These are phyloP conservation scores for Cetradonia linearis DNA, from an alignment of 495 filamentous ascomycete species.

Conservation along the genomic window DNA sequence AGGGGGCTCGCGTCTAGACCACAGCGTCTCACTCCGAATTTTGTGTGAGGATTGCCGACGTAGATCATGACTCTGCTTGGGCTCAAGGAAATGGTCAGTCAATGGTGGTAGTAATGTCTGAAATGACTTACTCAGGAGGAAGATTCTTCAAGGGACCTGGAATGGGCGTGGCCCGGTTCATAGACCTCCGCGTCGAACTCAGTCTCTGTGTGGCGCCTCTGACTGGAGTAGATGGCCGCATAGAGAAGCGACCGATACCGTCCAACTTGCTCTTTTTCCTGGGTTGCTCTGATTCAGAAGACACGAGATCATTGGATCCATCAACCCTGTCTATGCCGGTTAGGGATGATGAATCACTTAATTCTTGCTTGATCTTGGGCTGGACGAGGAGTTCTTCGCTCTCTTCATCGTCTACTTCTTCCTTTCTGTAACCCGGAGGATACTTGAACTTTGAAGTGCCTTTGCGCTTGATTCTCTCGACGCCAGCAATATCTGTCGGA, in stretches of 20 bases:
- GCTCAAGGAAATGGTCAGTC: slow-evolving; percentile 2
- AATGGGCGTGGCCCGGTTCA: background rate
- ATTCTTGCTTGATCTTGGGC: slow-evolving; percentile 14
- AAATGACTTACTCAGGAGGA: slow-evolving; percentile 6
- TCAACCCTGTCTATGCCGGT: slow-evolving; percentile 3
- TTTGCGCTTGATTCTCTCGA: slow-evolving; percentile 7
- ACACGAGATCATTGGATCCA: background rate
- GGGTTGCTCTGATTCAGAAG: background rate
- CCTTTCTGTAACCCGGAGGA: background rate
- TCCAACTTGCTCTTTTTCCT: slow-evolving; percentile 2
- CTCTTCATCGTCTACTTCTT: slow-evolving; percentile 18
- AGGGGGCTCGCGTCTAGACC: slow-evolving; percentile 10
- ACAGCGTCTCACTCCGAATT: slow-evolving; percentile 6
- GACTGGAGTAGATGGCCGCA: background rate
- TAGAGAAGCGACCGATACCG: background rate
- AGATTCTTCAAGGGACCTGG: background rate
- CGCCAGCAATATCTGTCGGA: background rate
- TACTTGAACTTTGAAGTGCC: background rate
- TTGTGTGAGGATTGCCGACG: slow-evolving; percentile 16
- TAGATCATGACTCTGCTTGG: slow-evolving; percentile 14
- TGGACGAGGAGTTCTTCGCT: slow-evolving; percentile 6
- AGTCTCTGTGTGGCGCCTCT: background rate
- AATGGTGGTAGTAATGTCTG: background rate
- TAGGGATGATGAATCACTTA: background rate
- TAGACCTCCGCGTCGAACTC: background rate